Conservation (phyloP, 2,329 filamentous ascomycete genomes). For the Fusarium virguliforme region DNA sequence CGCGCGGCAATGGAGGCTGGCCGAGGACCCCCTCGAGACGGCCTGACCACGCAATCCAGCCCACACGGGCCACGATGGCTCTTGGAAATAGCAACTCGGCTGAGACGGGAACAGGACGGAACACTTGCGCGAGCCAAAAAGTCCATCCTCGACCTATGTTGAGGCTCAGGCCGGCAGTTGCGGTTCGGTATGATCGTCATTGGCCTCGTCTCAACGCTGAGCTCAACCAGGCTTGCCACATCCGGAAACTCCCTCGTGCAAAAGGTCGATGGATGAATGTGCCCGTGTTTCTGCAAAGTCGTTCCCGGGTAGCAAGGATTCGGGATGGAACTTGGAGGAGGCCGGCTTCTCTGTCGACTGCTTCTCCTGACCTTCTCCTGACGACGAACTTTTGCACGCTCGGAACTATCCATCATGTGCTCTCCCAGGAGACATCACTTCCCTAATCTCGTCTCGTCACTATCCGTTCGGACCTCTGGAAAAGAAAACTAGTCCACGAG, state of each 20-base stretch:
- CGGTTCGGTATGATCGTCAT: conserved; percentile 20
- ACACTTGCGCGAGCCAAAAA: neutral
- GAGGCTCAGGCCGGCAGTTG: conserved; percentile 24
- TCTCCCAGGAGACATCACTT: conserved; percentile 11
- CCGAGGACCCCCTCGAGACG: conserved; percentile 6
- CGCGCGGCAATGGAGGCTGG: neutral
- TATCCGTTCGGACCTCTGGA: conserved; percentile 17
- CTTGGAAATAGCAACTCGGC: conserved; percentile 7
- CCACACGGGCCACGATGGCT: conserved; percentile 9
- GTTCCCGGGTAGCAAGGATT: conserved; percentile 12
- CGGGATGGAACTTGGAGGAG: conserved; percentile 33
- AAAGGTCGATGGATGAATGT: conserved; percentile 7
- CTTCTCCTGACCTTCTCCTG: conserved; percentile 23
- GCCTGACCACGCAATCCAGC: conserved; percentile 21
- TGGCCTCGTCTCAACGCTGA: conserved; percentile 13
- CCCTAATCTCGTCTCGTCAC: conserved; percentile 2
- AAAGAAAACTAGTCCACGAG: conserved; percentile 12
- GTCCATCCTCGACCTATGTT: neutral
- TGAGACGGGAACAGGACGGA: conserved; percentile 15
- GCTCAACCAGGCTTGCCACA: neutral
- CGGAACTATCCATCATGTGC: conserved; percentile 25
- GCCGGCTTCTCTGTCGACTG: conserved; percentile 2
- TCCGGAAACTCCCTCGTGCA: conserved; percentile 6
- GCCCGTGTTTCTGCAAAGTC: conserved; percentile 3
- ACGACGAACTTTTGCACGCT: conserved; percentile 10